phyloP scores from a whole-genome alignment of 768 basidiomycete genomes.

The Solioccasus polychromus region DNA sequence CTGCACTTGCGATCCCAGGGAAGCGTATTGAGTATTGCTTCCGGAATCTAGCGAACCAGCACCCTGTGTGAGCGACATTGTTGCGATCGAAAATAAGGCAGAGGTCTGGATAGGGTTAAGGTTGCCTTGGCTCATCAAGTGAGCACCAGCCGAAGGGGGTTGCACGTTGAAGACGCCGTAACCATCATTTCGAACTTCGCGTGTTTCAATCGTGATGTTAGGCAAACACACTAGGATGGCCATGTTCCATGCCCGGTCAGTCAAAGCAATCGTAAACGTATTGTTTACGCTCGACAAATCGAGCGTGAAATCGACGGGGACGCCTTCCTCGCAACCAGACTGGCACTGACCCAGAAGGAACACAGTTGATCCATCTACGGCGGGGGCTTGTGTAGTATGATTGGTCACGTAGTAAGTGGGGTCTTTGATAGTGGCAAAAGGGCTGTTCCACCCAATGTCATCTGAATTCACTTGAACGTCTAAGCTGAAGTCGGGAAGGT shows the following conservation, averaged over 20 bases:
- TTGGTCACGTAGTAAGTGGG: slow-evolving; percentile 14
- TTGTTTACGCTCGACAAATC: slow-evolving; percentile 15
- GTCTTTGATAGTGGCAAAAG: slow-evolving; percentile 8
- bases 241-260: slow-evolving; percentile 20
- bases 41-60: slow-evolving; percentile 4
- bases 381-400: slow-evolving; percentile 16
- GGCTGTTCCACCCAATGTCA: background rate
- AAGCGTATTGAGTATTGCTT: background rate
- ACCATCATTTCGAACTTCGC: slow-evolving; percentile 24
- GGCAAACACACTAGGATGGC: slow-evolving; percentile 22
- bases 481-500: slow-evolving; percentile 16
- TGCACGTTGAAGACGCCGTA: slow-evolving; percentile 19
- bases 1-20: slow-evolving; percentile 18
- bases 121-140: slow-evolving; percentile 21
- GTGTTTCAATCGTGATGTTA: slow-evolving; percentile 24
- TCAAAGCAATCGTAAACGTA: slow-evolving; percentile 10
- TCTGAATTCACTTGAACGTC: slow-evolving; percentile 10
- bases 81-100: slow-evolving; percentile 21
- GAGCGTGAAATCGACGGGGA: background rate
- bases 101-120: slow-evolving; percentile 22
- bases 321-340: slow-evolving; percentile 9
- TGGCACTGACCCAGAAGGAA: slow-evolving; percentile 21
- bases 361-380: slow-evolving; percentile 22
- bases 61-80: slow-evolving; percentile 3
- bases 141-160: slow-evolving; percentile 6